These are phyloP conservation scores for Candida glaebosa DNA, from an alignment of 805 yeast species.

Conservation along the genomic window DNA sequence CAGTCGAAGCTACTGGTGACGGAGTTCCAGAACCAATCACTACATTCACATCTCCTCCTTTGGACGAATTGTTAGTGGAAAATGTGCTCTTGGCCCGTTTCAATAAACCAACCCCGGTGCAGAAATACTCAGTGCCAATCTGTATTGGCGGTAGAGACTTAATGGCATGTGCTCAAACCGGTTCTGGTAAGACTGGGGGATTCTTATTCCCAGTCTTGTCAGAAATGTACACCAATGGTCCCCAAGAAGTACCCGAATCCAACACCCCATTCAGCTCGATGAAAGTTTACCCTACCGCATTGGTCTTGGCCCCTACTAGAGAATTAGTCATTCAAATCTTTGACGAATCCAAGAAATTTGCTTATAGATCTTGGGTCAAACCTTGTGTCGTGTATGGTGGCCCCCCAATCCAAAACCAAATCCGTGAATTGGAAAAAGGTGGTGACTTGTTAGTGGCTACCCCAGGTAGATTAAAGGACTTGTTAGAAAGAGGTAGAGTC, in stretches of 20 bases:
- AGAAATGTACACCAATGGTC: constrained; percentile 86
- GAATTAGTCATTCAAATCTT: constrained; percentile 96
- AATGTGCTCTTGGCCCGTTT: constrained; percentile 87
- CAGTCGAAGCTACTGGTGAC: constrained; percentile 96
- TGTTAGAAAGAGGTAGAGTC: constrained; percentile 91
- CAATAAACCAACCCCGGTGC: constrained; percentile 95
- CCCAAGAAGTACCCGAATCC: constrained; percentile 55
- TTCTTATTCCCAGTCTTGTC: constrained; percentile 96
- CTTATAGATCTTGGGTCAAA: constrained; percentile 97
- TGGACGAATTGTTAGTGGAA: constrained; percentile 79
- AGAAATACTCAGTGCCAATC: constrained; percentile 89
- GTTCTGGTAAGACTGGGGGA: constrained; percentile 99
- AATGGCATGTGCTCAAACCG: constrained; percentile 98
- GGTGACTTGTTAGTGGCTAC: constrained; percentile 97
- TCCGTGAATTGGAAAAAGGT: constrained; percentile 85
- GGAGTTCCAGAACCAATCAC: constrained; percentile 91
- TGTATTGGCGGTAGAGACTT: constrained; percentile 86
- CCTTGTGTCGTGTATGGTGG: constrained; percentile 99
- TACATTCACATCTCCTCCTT: constrained; percentile 86
- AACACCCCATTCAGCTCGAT: constrained; percentile 54
- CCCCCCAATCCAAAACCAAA: constrained; percentile 86
- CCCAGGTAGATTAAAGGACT: constrained; percentile 97
- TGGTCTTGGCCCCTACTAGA: constrained; percentile 98
- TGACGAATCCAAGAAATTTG: constrained; percentile 92
- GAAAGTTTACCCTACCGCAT: constrained; percentile 91